Evolutionary conservation across 2,329 filamentous ascomycete genomes (phyloP).

Genomic region (Alternaria solani): DNA sequence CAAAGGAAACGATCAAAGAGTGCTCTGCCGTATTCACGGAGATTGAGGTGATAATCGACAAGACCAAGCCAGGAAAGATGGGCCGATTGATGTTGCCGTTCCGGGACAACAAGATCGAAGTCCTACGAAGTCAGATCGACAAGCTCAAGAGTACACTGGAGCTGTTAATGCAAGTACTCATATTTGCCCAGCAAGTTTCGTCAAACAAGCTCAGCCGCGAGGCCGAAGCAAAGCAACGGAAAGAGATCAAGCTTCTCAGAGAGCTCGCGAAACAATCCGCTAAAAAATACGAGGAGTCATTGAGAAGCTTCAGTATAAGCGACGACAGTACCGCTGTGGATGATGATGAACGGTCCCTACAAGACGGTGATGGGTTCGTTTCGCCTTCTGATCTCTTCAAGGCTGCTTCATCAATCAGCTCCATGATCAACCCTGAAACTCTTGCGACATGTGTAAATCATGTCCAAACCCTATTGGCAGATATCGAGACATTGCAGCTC

Average conservation of each 20-base stretch:
- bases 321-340: constrained; percentile 25
- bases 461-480: constrained; percentile 29
- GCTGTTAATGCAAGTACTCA: constrained; percentile 40
- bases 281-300: constrained; percentile 36
- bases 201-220: constrained; percentile 35
- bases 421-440: constrained; percentile 28
- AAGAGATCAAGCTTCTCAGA: constrained; percentile 36
- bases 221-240: constrained; percentile 35
- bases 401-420: constrained; percentile 23
- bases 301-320: constrained; percentile 31
- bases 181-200: constrained; percentile 36
- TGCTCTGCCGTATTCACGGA: constrained; percentile 39
- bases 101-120: constrained; percentile 41
- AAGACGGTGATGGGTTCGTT: not conserved
- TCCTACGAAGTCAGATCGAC: constrained; percentile 40
- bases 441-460: constrained; percentile 38
- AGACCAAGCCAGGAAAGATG: constrained; percentile 36
- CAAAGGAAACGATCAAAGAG: constrained; percentile 39
- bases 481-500: constrained; percentile 34
- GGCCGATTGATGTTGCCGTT: constrained; percentile 40
- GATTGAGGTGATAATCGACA: constrained; percentile 35
- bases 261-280: constrained; percentile 34
- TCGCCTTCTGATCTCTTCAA: not conserved
- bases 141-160: constrained; percentile 43
- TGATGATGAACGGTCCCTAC: constrained; percentile 15